Percentiles rank a stretch among this genome's conserved stretches.
Evolutionary conservation across 176 grass and related monocot genomes (phyloP).

Genomic region (Oryza glaberrima): DNA sequence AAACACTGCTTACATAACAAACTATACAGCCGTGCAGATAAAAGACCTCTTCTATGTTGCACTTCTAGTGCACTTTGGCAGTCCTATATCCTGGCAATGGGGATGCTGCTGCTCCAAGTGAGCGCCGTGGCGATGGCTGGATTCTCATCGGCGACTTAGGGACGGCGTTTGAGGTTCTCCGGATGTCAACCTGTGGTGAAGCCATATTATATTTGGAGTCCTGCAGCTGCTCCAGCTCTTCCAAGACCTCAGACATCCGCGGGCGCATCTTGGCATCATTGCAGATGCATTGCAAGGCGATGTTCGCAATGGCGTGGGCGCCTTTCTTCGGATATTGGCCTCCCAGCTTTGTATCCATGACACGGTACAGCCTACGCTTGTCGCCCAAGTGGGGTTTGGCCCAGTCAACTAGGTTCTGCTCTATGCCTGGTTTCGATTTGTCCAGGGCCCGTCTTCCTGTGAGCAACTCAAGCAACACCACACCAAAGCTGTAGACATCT

Average conservation of each 20-base stretch:
- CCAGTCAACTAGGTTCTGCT: slow-evolving; percentile 87
- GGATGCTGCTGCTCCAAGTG: slow-evolving; percentile 43
- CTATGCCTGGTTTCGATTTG: slow-evolving; percentile 62
- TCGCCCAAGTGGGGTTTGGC: slow-evolving; percentile 62
- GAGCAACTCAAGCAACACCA: slow-evolving; percentile 81
- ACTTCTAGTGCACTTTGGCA: slow-evolving; percentile 51
- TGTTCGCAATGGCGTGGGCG: slow-evolving; percentile 49
- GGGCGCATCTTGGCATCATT: slow-evolving; percentile 70
- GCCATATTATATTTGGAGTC: slow-evolving; percentile 47
- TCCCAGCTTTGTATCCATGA: slow-evolving; percentile 81
- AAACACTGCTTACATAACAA: slow-evolving; percentile 36
- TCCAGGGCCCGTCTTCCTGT: slow-evolving; percentile 72
- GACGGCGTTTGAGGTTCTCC: slow-evolving; percentile 41
- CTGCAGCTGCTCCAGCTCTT: slow-evolving; percentile 68
- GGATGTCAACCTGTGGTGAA: slow-evolving; percentile 35
- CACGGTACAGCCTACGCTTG: slow-evolving; percentile 72
- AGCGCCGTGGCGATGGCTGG: slow-evolving; percentile 51
- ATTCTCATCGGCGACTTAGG: slow-evolving; percentile 58
- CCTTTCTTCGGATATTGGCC: slow-evolving; percentile 85
- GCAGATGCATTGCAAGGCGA: slow-evolving; percentile 70
- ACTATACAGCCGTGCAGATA: slow-evolving; percentile 47
- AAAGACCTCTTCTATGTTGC: not conserved
- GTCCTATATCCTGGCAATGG: slow-evolving; percentile 54
- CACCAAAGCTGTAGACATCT: slow-evolving; percentile 91
- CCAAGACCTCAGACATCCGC: slow-evolving; percentile 64